Evolutionary conservation across 2,329 filamentous ascomycete genomes (phyloP).

Genomic region (Helicocarpus griseus): DNA sequence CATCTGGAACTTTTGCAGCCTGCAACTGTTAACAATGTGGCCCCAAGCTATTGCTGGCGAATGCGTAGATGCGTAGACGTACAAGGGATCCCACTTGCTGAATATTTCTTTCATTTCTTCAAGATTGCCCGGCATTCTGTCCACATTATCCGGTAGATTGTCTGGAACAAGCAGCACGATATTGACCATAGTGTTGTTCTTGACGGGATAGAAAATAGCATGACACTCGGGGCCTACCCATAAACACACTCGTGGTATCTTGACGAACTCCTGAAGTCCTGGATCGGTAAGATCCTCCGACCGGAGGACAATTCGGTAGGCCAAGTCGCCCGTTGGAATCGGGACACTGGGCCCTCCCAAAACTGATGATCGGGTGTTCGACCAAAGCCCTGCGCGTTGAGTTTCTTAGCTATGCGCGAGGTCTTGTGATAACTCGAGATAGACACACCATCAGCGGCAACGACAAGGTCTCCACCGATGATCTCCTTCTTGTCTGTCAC

Average conservation of each 20-base stretch:
- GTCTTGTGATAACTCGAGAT: too few species aligned
- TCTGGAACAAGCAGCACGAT: slow-evolving; percentile 58
- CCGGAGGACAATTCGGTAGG: slow-evolving; percentile 42
- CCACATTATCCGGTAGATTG: slow-evolving; percentile 44
- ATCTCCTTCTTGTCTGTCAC: slow-evolving; percentile 16
- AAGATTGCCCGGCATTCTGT: slow-evolving; percentile 43
- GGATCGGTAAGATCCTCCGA: slow-evolving; percentile 41
- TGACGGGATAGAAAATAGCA: slow-evolving; percentile 53
- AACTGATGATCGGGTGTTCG: too few species aligned
- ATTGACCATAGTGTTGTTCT: slow-evolving; percentile 52
- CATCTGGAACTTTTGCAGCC: too few species aligned
- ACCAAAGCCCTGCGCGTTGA: too few species aligned
- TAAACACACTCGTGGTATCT: slow-evolving; percentile 42
- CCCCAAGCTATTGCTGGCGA: too few species aligned
- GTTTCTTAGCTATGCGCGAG: too few species aligned
- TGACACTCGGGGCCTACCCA: slow-evolving; percentile 46
- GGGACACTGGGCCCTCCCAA: slow-evolving; percentile 32
- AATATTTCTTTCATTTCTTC: slow-evolving; percentile 55
- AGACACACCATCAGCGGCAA: slow-evolving; percentile 43
- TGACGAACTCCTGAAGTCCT: slow-evolving; percentile 40
- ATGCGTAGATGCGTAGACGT: slow-evolving; percentile 6
- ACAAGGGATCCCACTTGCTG: slow-evolving; percentile 54
- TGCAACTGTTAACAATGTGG: too few species aligned
- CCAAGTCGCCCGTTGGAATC: slow-evolving; percentile 46
- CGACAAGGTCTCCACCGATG: slow-evolving; percentile 35